phyloP scores from a whole-genome alignment of 2,329 filamentous ascomycete genomes.

The Gyromitra esculenta region DNA sequence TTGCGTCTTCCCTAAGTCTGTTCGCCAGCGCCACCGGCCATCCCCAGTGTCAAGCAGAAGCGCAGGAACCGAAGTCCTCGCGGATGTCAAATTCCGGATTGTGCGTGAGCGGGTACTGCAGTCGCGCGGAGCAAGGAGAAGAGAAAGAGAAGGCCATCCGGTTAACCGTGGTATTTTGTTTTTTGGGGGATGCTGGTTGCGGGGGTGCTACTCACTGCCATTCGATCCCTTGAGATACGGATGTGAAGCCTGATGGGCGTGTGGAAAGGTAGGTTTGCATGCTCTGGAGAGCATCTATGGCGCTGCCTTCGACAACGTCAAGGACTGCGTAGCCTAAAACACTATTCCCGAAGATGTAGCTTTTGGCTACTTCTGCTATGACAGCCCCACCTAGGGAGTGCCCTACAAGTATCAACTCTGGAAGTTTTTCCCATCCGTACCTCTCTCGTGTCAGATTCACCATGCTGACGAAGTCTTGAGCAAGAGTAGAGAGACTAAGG shows the following conservation, averaged over 20 bases:
- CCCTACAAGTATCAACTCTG: conserved; percentile 82
- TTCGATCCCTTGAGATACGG: conserved; percentile 80
- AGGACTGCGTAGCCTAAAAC: conserved; percentile 88
- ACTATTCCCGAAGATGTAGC: conserved; percentile 71
- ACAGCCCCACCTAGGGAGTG: conserved; percentile 94
- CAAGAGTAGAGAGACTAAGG: conserved; percentile 76
- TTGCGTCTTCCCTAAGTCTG: conserved; percentile 77
- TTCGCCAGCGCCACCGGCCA: conserved; percentile 78
- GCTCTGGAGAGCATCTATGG: conserved; percentile 90
- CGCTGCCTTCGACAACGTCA: conserved; percentile 94
- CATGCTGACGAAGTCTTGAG: conserved; percentile 75
- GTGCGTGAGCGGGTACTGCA: conserved; percentile 78
- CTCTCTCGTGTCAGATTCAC: conserved; percentile 67
- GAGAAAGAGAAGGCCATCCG: neutral
- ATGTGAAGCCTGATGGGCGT: conserved; percentile 80
- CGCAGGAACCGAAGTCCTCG: conserved; percentile 84
- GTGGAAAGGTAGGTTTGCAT: conserved; percentile 93
- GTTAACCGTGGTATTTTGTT: conserved; percentile 24
- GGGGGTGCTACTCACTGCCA: conserved; percentile 73
- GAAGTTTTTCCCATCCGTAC: conserved; percentile 78
- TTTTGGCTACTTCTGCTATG: conserved; percentile 79
- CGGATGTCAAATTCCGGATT: conserved; percentile 82
- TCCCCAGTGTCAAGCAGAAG: conserved; percentile 67
- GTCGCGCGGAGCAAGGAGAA: conserved; percentile 7
- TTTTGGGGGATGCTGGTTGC: neutral